These are phyloP conservation scores for Penicillium brevicompactum DNA, from an alignment of 2,329 filamentous ascomycete genomes.

Conservation along the genomic window DNA sequence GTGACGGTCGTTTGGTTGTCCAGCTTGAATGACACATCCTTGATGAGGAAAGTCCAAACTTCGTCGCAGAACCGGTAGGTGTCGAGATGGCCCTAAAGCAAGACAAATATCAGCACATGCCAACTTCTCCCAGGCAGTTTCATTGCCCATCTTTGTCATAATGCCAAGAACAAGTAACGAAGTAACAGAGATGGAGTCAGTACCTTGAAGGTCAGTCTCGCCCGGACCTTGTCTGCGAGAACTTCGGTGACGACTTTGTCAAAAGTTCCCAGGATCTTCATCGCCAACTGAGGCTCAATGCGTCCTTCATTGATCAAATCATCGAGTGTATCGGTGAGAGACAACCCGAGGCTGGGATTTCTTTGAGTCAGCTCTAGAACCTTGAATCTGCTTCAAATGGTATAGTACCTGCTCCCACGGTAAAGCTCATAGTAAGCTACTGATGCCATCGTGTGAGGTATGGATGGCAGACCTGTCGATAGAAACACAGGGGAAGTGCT, in stretches of 20 bases:
- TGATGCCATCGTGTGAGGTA: slow-evolving; percentile 48
- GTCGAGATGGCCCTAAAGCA: slow-evolving; percentile 80
- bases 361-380: slow-evolving; percentile 16
- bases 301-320: slow-evolving; percentile 91
- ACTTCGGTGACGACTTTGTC: slow-evolving; percentile 91
- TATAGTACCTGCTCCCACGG: slow-evolving; percentile 86
- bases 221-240: slow-evolving; percentile 88
- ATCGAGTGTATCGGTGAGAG: slow-evolving; percentile 95
- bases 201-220: slow-evolving; percentile 93
- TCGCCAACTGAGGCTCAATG: slow-evolving; percentile 96
- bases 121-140: slow-evolving; percentile 8
- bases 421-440: slow-evolving; percentile 88
- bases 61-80: slow-evolving; percentile 99
- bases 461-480: slow-evolving; percentile 3
- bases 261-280: slow-evolving; percentile 97
- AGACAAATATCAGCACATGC: slow-evolving; percentile 10
- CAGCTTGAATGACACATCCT: slow-evolving; percentile 98
- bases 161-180: background rate
- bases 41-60: slow-evolving; percentile 99
- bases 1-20: slow-evolving; percentile 75
- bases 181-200: slow-evolving; percentile 12
- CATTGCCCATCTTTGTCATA: background rate
- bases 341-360: slow-evolving; percentile 75
- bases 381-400: background rate
- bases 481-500: slow-evolving; percentile 12